Conservation (phyloP, 352 stramenopile species). For the Pythium vanterpoolii region DNA sequence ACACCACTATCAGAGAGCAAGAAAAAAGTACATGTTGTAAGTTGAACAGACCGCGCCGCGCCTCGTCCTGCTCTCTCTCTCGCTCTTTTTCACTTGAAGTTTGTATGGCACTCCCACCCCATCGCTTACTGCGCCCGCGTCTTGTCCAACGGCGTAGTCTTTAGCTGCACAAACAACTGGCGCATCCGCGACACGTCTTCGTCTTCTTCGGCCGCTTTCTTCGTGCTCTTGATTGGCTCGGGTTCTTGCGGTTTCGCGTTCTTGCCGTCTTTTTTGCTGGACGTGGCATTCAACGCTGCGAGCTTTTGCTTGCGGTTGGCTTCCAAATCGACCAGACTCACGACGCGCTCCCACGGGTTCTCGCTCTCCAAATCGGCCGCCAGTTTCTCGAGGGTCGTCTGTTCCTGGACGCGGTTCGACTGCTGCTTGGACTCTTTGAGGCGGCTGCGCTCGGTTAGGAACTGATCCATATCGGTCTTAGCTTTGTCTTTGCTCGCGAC, state of each 20-base stretch:
- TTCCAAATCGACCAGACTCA: conserved; percentile 92
- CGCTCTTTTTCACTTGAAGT: neutral
- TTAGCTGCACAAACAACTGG: conserved; percentile 93
- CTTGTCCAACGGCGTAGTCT: conserved; percentile 88
- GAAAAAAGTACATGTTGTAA: conserved; percentile 18
- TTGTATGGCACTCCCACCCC: neutral
- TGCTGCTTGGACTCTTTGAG: conserved; percentile 90
- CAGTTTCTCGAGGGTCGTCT: conserved; percentile 94
- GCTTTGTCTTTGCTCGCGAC: conserved; percentile 72
- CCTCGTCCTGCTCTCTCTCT: neutral
- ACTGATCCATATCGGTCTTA: conserved; percentile 68
- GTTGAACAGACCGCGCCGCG: too few species aligned
- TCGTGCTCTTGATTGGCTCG: conserved; percentile 36
- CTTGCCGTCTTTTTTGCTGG: conserved; percentile 45
- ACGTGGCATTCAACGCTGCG: conserved; percentile 42
- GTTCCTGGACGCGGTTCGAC: conserved; percentile 91
- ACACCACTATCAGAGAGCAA: neutral
- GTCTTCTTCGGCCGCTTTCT: conserved; percentile 63
- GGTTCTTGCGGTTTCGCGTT: conserved; percentile 29
- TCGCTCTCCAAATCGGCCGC: conserved; percentile 92
- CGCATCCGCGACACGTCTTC: conserved; percentile 91
- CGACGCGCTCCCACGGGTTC: conserved; percentile 93
- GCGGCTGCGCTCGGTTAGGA: conserved; percentile 77
- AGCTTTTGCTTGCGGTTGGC: conserved; percentile 70
- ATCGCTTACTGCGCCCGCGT: conserved; percentile 36